These are phyloP conservation scores for Aspergillus conjunctus DNA, from an alignment of 495 filamentous ascomycete species.

Conservation along the genomic window DNA sequence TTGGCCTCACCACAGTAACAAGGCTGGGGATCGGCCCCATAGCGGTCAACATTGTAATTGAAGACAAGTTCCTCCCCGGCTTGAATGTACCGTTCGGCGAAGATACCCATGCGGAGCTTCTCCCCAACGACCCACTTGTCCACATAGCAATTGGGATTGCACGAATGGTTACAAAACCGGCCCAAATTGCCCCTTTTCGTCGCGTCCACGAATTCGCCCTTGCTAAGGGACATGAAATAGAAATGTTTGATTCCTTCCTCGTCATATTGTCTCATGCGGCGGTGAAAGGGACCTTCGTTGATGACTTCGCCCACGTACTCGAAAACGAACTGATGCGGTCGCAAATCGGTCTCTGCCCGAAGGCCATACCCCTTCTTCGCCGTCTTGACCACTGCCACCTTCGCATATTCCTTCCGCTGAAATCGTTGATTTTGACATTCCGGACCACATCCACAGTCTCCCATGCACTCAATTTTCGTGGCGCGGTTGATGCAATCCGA, in stretches of 20 bases:
- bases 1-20: constrained; percentile 97
- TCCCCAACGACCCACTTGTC: constrained; percentile 99
- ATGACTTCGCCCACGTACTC: constrained; percentile 99
- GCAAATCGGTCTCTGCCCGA: constrained; percentile 73
- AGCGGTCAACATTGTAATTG: constrained; percentile 99
- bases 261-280: constrained; percentile 87
- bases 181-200: constrained; percentile 96
- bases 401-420: constrained; percentile 83
- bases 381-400: constrained; percentile 93
- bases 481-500: constrained; percentile 99
- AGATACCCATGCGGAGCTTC: constrained; percentile 98
- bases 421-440: constrained; percentile 96
- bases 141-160: constrained; percentile 98
- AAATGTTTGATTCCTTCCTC: constrained; percentile 98
- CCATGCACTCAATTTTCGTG: constrained; percentile 95
- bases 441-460: constrained; percentile 80
- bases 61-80: constrained; percentile 97
- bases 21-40: constrained; percentile 92
- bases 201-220: constrained; percentile 95
- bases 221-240: constrained; percentile 99
- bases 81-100: constrained; percentile 82
- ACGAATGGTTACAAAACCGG: constrained; percentile 98
- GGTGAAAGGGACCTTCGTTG: constrained; percentile 83
- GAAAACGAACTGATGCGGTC: constrained; percentile 86
- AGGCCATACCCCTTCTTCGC: constrained; percentile 97